Conservation (phyloP, 345 rosid genomes). For the Melaleuca quinquenervia region DNA sequence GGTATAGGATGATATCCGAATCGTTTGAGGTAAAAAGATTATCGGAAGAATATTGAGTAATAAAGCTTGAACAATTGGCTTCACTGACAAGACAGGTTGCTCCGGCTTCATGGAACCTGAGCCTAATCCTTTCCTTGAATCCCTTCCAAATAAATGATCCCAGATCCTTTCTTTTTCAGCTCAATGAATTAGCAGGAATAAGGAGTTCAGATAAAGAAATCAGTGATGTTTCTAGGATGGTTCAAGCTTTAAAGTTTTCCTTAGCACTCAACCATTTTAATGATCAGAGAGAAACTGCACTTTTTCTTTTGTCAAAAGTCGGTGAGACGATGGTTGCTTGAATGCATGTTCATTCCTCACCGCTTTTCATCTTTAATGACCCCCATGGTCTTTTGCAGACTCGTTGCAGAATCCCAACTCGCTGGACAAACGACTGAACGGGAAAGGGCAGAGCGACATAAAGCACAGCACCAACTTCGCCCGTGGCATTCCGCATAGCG, state of each 20-base stretch:
- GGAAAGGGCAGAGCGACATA: background rate
- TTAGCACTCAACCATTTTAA: background rate
- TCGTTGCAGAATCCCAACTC: background rate
- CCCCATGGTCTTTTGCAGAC: background rate
- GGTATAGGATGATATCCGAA: background rate
- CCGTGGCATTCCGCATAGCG: background rate
- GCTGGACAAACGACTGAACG: background rate
- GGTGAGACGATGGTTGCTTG: background rate
- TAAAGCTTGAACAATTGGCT: background rate
- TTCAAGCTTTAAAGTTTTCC: background rate
- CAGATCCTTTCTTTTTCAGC: background rate
- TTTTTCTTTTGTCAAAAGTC: background rate
- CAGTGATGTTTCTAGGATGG: background rate
- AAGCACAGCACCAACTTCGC: background rate
- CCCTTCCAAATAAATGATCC: background rate
- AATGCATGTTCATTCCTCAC: background rate
- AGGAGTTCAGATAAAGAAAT: background rate
- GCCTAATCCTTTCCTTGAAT: background rate
- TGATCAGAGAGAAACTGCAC: background rate
- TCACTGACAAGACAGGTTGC: background rate
- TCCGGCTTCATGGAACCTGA: background rate
- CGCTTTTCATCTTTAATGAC: background rate
- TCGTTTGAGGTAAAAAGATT: background rate
- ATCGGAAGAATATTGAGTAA: background rate
- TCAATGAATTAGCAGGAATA: background rate